These are phyloP conservation scores for Curvularia sp. DNA, from an alignment of 2,329 filamentous ascomycete species.

Conservation along the genomic window DNA sequence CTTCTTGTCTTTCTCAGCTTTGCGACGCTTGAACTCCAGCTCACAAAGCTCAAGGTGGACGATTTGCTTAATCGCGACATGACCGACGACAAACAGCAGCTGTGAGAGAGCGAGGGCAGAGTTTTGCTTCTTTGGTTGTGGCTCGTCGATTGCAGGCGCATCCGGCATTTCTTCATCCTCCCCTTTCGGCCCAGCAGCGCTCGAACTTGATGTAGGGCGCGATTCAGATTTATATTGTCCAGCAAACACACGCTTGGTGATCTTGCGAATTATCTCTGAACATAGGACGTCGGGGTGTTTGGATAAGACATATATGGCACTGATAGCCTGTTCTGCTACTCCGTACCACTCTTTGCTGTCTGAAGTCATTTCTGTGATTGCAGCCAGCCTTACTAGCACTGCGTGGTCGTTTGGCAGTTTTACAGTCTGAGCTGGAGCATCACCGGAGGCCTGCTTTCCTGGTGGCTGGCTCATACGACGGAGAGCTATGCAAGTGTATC, in stretches of 20 bases:
- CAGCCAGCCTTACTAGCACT: constrained; percentile 78
- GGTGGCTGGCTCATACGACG: constrained; percentile 80
- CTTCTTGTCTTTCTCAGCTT: constrained; percentile 83
- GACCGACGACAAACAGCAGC: constrained; percentile 91
- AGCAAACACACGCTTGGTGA: constrained; percentile 82
- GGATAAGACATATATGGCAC: constrained; percentile 90
- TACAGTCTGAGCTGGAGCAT: constrained; percentile 64
- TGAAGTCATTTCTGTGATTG: constrained; percentile 83
- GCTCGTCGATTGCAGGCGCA: constrained; percentile 37
- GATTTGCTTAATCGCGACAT: constrained; percentile 98
- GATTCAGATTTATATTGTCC: constrained; percentile 55
- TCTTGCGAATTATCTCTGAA: constrained; percentile 86
- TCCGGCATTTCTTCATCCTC: constrained; percentile 31
- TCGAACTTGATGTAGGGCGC: constrained; percentile 43
- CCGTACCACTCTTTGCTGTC: constrained; percentile 94
- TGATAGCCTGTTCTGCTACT: constrained; percentile 93
- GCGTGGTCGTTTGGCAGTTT: constrained; percentile 92
- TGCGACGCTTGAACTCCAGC: constrained; percentile 95
- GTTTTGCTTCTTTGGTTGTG: constrained; percentile 61
- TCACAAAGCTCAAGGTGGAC: constrained; percentile 98
- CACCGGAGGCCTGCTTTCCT: constrained; percentile 72
- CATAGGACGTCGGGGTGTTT: constrained; percentile 94
- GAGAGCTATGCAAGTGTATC: constrained; percentile 93
- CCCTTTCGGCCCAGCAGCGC: constrained; percentile 38
- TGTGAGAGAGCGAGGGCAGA: constrained; percentile 83